A percentile compares a stretch with the other conserved stretches of the same genome.
These are phyloP conservation scores for Colletotrichum gloeosporioides DNA, from an alignment of 2,329 filamentous ascomycete species.

Conservation along the genomic window DNA sequence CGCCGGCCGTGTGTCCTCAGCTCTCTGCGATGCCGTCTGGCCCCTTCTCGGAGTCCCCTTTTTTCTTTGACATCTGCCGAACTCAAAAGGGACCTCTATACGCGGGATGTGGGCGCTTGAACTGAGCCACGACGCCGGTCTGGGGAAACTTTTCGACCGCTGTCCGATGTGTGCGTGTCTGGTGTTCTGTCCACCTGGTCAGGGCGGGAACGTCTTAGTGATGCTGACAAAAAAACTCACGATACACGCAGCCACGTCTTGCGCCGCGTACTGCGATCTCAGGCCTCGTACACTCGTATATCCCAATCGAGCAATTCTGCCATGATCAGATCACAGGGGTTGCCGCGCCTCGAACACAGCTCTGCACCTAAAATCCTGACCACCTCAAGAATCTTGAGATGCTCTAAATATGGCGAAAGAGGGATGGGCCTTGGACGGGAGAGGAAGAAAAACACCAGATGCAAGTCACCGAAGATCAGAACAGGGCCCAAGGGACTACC, in stretches of 20 bases:
- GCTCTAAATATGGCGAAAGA: neutral
- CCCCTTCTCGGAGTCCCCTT: neutral
- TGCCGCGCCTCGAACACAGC: neutral
- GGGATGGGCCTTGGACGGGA: slow-evolving; percentile 4
- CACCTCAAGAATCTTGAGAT: neutral
- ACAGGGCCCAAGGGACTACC: neutral
- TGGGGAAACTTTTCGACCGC: neutral
- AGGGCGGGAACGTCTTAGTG: neutral
- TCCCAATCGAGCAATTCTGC: neutral
- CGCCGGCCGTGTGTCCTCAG: neutral
- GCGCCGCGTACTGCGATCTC: neutral
- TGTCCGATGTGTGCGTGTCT: neutral
- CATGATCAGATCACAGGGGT: neutral
- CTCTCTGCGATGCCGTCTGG: neutral
- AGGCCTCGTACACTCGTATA: neutral
- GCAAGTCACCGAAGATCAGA: slow-evolving; percentile 5
- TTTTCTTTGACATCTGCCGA: neutral
- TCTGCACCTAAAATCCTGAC: neutral
- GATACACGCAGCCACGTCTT: neutral
- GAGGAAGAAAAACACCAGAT: neutral
- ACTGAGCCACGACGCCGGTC: neutral
- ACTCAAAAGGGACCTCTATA: neutral
- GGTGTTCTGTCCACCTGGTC: neutral
- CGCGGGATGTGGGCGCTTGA: neutral
- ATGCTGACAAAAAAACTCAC: neutral